These are phyloP conservation scores for Haplosporangium sp. DNA, from an alignment of 371 early-diverging fungal genomes.

Conservation along the genomic window DNA sequence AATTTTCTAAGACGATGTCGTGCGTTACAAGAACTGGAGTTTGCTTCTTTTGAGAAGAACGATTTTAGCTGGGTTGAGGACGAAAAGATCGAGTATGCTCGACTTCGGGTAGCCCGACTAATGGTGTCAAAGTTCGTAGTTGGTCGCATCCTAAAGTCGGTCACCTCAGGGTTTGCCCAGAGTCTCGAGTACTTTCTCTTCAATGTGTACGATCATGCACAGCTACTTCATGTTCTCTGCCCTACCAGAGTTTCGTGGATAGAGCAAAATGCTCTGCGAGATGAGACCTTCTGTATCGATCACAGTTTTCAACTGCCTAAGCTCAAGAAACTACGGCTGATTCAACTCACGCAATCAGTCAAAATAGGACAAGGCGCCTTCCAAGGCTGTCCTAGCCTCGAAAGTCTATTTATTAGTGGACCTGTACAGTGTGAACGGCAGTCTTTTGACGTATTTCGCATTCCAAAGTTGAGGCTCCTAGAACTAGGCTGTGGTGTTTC, in stretches of 20 bases:
- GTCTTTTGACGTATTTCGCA: background rate
- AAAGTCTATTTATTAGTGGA: slow-evolving; percentile 14
- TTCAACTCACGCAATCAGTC: background rate
- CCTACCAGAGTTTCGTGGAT: background rate
- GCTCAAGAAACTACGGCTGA: slow-evolving; percentile 9
- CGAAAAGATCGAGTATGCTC: slow-evolving; percentile 8
- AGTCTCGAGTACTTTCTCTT: slow-evolving; percentile 17
- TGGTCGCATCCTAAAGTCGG: slow-evolving; percentile 5
- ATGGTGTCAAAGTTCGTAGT: slow-evolving; percentile 16
- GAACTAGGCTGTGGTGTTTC: background rate
- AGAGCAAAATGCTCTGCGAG: background rate
- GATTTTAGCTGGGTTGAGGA: slow-evolving; percentile 17
- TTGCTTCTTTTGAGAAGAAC: slow-evolving; percentile 17
- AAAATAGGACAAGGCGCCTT: slow-evolving; percentile 11
- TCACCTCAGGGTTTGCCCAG: slow-evolving; percentile 16
- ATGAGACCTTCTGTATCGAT: slow-evolving; percentile 7
- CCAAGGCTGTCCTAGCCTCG: slow-evolving; percentile 20
- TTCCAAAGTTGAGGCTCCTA: slow-evolving; percentile 6
- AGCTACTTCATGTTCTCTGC: slow-evolving; percentile 5
- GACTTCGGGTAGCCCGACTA: slow-evolving; percentile 3
- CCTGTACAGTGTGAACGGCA: background rate
- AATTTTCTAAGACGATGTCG: slow-evolving; percentile 18
- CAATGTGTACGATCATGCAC: slow-evolving; percentile 15
- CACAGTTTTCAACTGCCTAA: background rate
- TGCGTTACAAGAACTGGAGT: slow-evolving; percentile 10